A percentile compares a stretch with the other conserved stretches of the same genome.
phyloP scores from a whole-genome alignment of 2,329 filamentous ascomycete species.

The Calonectria naviculata region DNA sequence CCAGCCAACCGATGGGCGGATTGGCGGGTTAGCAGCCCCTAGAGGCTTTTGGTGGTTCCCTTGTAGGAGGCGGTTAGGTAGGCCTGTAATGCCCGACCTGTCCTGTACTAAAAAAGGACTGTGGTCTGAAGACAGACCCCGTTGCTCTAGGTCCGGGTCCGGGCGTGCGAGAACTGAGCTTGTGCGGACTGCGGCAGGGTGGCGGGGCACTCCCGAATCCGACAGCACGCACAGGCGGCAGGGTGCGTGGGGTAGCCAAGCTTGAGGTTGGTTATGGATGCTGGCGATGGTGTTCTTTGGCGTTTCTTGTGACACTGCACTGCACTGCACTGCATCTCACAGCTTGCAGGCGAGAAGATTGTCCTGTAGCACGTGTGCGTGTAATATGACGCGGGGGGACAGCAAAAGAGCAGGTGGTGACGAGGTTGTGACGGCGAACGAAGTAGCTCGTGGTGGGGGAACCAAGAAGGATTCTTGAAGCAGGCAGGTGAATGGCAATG shows the following conservation, averaged over 20 bases:
- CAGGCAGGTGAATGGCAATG: background rate
- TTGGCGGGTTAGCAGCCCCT: background rate
- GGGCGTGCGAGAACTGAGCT: background rate
- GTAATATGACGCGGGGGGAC: background rate
- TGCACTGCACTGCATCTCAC: background rate
- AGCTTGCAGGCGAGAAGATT: background rate
- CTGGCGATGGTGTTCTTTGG: background rate
- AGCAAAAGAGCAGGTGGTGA: background rate
- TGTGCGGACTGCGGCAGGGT: conserved; percentile 11
- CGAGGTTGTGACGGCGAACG: background rate
- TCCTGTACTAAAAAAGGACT: background rate
- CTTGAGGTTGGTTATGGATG: background rate
- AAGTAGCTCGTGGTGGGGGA: background rate
- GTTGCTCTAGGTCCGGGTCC: background rate
- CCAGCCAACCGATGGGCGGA: background rate
- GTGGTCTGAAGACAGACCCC: conserved; percentile 11
- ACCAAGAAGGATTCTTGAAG: conserved; percentile 1
- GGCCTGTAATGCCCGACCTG: background rate
- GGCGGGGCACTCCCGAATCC: conserved; percentile 15
- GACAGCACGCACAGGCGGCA: background rate
- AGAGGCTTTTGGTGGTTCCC: background rate
- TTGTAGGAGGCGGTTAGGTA: background rate
- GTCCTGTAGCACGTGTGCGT: background rate
- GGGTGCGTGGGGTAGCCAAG: conserved; percentile 4
- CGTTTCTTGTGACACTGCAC: background rate